Percentiles rank a stretch among this genome's conserved stretches.
Conservation (phyloP, 345 rosid species). For the Sisymbrium irio region DNA sequence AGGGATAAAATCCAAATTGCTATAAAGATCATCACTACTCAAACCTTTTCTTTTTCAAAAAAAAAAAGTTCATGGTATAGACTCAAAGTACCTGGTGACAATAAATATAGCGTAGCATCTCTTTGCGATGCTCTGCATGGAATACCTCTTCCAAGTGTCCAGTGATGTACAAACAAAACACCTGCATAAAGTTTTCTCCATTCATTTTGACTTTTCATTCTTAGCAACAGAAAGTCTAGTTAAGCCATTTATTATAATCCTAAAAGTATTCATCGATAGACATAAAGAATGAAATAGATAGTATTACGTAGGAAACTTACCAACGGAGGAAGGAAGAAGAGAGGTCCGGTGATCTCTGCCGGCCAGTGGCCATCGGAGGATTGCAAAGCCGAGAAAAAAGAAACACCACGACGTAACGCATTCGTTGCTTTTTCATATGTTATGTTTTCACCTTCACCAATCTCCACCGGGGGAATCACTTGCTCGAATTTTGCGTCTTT, state of each 20-base stretch:
- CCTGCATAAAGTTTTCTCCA: background rate
- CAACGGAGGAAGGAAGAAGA: constrained; percentile 39
- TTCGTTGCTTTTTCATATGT: constrained; percentile 34
- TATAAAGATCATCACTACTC: background rate
- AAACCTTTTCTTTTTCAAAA: too few species aligned
- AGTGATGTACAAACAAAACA: constrained; percentile 15
- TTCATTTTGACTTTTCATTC: too few species aligned
- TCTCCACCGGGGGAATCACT: constrained; percentile 34
- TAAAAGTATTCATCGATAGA: background rate
- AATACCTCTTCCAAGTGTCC: background rate
- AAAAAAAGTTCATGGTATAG: too few species aligned
- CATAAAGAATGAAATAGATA: background rate
- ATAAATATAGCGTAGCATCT: constrained; percentile 21
- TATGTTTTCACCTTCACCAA: constrained; percentile 35
- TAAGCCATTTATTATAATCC: too few species aligned
- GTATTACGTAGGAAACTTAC: background rate
- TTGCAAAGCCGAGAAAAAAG: constrained; percentile 41
- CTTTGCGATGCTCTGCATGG: constrained; percentile 18
- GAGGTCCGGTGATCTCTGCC: constrained; percentile 38
- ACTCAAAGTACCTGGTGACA: constrained; percentile 22
- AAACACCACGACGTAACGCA: constrained; percentile 27
- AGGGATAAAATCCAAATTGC: background rate
- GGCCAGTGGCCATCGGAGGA: constrained; percentile 48
- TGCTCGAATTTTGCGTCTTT: constrained; percentile 43
- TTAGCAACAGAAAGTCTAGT: too few species aligned